Evolutionary conservation across 495 filamentous ascomycete genomes (phyloP), one percentile per base, ranked within the genome.

Genomic region (Chaetomium tenue): DNA sequence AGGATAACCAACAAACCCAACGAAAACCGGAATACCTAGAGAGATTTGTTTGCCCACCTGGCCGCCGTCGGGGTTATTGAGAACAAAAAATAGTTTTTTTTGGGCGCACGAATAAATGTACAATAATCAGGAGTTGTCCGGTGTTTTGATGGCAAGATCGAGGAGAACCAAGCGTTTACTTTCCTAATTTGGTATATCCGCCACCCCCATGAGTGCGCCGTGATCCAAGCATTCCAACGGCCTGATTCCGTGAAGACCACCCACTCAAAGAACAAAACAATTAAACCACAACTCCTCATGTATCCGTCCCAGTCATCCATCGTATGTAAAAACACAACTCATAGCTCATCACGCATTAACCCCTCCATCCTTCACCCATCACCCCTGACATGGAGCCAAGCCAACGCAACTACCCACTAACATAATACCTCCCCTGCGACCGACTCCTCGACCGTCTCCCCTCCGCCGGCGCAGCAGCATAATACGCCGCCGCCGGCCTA

Each of bases 391-490:
- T n/a, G n/a, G n/a, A n/a, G n/a, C n/a, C n/a, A n/a, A n/a, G n/a
- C n/a, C n/a, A n/a, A 5, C 37, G 13, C 26, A 13, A 1, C 48
- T 20, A 58, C 15, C 26, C 15, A 33, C 56, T 64, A 28, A 52
- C 55, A 67, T 71, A 65, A 61, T 71, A 67, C 61, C 69, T 46
- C 48, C 62, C 56, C 59, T 51, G 44, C 40, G 64, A 65, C 55
- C 67, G 59, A 54, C 64, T 67, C 64, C 70, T 66, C 26, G 60
- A 64, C 61, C 68, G 37, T 2, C 63, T 51, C 42, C 59, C 5
- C 47, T 48, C 63, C 12, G 37, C 23, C 4, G 50, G 30, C 7
- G 54, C n/a, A n/a, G n/a, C 26, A 26, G 65, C 63, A 18, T 53
- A 62, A 59, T 69, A 67, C 33, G 65, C 53, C 20, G 61, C 58